These are phyloP conservation scores for Termitomyces sp. DNA, from an alignment of 1,284 basidiomycete species.

Conservation along the genomic window DNA sequence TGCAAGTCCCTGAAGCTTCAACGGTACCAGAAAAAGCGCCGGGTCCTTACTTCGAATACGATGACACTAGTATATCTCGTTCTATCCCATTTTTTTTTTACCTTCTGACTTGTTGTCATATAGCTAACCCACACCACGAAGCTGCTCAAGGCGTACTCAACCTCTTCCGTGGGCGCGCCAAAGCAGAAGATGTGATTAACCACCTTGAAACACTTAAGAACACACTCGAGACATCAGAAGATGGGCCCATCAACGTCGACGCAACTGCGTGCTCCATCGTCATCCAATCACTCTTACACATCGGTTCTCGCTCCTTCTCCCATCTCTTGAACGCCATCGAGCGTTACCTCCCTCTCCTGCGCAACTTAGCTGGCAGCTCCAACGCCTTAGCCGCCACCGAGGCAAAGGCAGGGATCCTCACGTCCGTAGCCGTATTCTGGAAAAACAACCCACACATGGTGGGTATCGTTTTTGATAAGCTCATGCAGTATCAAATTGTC, in stretches of 20 bases:
- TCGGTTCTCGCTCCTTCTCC: slow-evolving; percentile 94
- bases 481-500: slow-evolving; percentile 97
- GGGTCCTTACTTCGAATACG: slow-evolving; percentile 81
- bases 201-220: slow-evolving; percentile 70
- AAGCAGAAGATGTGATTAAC: slow-evolving; percentile 74
- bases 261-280: slow-evolving; percentile 71
- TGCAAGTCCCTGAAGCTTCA: slow-evolving; percentile 62
- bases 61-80: slow-evolving; percentile 55
- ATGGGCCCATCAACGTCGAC: slow-evolving; percentile 54
- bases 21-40: slow-evolving; percentile 76
- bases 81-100: neutral
- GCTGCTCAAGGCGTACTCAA: slow-evolving; percentile 79
- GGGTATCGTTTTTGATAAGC: slow-evolving; percentile 91
- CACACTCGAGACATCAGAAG: slow-evolving; percentile 55
- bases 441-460: slow-evolving; percentile 78
- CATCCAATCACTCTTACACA: slow-evolving; percentile 85
- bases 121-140: slow-evolving; percentile 74
- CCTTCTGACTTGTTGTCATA: neutral
- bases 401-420: slow-evolving; percentile 69
- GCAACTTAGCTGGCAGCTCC: slow-evolving; percentile 51
- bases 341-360: slow-evolving; percentile 87
- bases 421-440: slow-evolving; percentile 76
- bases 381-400: slow-evolving; percentile 27
- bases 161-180: slow-evolving; percentile 74
- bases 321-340: slow-evolving; percentile 98